Base-by-base conservation (phyloP, 1,284 basidiomycete species). In the Ceraceosorus guamensis region DNA sequence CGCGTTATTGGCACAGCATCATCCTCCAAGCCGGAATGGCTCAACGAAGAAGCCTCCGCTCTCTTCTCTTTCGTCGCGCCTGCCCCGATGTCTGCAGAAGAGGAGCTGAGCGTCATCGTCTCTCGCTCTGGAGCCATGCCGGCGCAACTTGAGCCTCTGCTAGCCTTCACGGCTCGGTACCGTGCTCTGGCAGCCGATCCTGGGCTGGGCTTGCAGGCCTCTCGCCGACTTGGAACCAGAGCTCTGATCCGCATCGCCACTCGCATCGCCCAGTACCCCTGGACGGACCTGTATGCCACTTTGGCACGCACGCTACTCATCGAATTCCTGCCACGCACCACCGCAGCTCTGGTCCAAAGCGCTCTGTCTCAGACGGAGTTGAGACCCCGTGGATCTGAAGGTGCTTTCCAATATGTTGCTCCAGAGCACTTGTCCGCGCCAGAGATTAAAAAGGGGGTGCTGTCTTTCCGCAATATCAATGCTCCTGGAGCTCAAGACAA, bases 261-360 rank as follows among this genome's bases (percentile, higher is more conserved):
- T 7, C 62, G 77, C 18, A 58, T 78, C 1, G 71, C 75, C 0
- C 45, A 33, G 1, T 69, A 63, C 59, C 68, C 71, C 34, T 49
- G 57, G 44, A 65, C 67, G 18, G 73, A 76, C 46, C 32, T 77
- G 35, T 62, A 73, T 46, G 58, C 56, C 5, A 59, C 77, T 16
- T 44, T 77, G 34, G 70, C 73, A 48, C 58, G 77, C 3, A 68
- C 66, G 13, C 57, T 78, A 45, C 66, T 78, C 16, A 66, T 71
- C 43, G 74, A 76, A 52, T 78, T 78, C 56, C 48, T 78, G 33
- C 77, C 77, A 2, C 60, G 66, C 43, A 77, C 76, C 5, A 71
- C 70, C 39, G 63, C 70, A 6, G 69, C 68, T 34, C 58, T 72
- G 31, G 59, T 78, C 31, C 45, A 59, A 7, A 65, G 62, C 45